phyloP scores from a whole-genome alignment of 179 eudicot genomes.

The Beta macrorhiza region DNA sequence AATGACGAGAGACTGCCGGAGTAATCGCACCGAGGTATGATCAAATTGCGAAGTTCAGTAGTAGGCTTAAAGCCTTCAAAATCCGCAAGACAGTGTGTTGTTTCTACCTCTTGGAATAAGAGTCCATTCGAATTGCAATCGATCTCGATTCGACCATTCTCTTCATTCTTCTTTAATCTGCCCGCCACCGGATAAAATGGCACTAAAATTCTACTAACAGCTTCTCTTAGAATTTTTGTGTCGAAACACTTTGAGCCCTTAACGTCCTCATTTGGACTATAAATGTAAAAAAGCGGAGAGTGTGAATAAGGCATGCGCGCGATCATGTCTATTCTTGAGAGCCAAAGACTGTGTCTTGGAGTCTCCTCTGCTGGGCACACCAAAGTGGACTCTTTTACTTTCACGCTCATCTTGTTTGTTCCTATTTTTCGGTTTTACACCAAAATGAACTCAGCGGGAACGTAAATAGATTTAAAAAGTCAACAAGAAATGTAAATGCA shows the following conservation, averaged over 20 bases:
- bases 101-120: constrained; percentile 8
- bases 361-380: background rate
- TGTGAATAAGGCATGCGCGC: background rate
- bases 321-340: constrained; percentile 4
- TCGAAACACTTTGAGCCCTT: background rate
- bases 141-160: constrained; percentile 3
- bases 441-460: too few species aligned
- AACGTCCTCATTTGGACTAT: background rate
- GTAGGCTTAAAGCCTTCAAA: background rate
- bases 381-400: too few species aligned
- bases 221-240: background rate
- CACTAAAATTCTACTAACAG: constrained; percentile 7
- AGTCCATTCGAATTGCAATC: constrained; percentile 15
- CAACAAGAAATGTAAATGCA: too few species aligned
- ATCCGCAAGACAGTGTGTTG: background rate
- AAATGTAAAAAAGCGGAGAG: background rate
- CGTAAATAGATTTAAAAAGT: too few species aligned
- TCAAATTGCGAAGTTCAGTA: background rate
- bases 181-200: constrained; percentile 17
- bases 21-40: background rate
- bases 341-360: background rate
- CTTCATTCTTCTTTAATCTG: background rate
- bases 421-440: too few species aligned
- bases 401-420: too few species aligned
- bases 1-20: background rate